Percentiles rank a stretch among this genome's conserved stretches.
phyloP scores from a whole-genome alignment of 1,139 yeast species.

The Hemisphaericaspora xylofermentans region DNA sequence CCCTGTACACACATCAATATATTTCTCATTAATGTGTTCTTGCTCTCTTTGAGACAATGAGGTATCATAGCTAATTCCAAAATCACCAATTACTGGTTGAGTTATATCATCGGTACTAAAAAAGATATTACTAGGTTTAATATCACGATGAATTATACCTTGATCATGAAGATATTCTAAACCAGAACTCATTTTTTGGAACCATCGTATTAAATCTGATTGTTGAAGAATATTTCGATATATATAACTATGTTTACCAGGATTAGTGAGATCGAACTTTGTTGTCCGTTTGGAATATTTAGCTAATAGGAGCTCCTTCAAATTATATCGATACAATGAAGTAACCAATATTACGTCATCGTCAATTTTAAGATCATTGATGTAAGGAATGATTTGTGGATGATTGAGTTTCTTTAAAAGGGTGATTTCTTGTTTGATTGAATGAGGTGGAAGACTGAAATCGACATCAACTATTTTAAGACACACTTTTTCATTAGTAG shows the following conservation, averaged over 20 bases:
- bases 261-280: constrained; percentile 9
- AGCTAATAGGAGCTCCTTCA: constrained; percentile 23
- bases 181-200: constrained; percentile 21
- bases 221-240: constrained; percentile 9
- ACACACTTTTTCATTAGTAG: constrained; percentile 22
- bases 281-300: constrained; percentile 14
- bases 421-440: constrained; percentile 32
- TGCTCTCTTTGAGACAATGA: constrained; percentile 23
- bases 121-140: constrained; percentile 79
- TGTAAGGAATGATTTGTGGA: constrained; percentile 21
- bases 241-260: constrained; percentile 2
- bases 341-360: constrained; percentile 41
- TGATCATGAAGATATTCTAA: constrained; percentile 33
- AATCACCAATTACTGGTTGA: constrained; percentile 63
- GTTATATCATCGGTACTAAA: constrained; percentile 32
- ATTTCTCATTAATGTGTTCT: constrained; percentile 50
- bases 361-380: constrained; percentile 22
- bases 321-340: constrained; percentile 29
- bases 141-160: constrained; percentile 83
- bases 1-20: constrained; percentile 75
- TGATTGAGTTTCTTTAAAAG: constrained; percentile 26
- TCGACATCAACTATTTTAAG: constrained; percentile 43
- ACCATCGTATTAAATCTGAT: constrained; percentile 17
- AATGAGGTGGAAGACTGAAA: constrained; percentile 38
- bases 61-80: constrained; percentile 65